A percentile compares a stretch with the other conserved stretches of the same genome.
Conservation (phyloP, 1,284 basidiomycete genomes). For the Tylopilus sp. region DNA sequence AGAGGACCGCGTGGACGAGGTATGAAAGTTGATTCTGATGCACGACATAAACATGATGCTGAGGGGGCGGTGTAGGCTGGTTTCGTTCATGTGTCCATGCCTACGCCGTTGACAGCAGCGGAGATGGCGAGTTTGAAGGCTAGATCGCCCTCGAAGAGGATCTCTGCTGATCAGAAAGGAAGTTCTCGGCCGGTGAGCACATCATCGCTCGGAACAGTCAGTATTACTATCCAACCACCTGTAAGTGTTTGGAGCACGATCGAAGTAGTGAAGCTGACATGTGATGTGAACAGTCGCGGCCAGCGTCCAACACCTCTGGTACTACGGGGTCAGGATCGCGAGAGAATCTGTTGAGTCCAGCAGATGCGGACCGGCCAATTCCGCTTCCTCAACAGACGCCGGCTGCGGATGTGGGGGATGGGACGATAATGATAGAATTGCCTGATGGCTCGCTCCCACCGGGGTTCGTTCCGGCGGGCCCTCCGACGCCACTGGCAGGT, state of each 20-base stretch:
- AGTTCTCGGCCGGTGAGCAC: slow-evolving; percentile 25
- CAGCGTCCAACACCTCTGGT: slow-evolving; percentile 29
- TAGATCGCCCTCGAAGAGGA: slow-evolving; percentile 16
- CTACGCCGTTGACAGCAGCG: slow-evolving; percentile 23
- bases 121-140: slow-evolving; percentile 25
- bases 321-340: slow-evolving; percentile 24
- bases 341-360: slow-evolving; percentile 30
- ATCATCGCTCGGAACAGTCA: slow-evolving; percentile 33
- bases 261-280: slow-evolving; percentile 1
- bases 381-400: slow-evolving; percentile 25
- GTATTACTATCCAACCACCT: slow-evolving; percentile 34
- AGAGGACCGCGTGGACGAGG: slow-evolving; percentile 34
- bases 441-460: slow-evolving; percentile 26
- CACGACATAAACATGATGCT: slow-evolving; percentile 5
- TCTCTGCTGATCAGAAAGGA: slow-evolving; percentile 24
- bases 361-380: slow-evolving; percentile 33
- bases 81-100: slow-evolving; percentile 36
- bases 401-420: not conserved
- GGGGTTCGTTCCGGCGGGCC: slow-evolving; percentile 28
- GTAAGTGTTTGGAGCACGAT: slow-evolving; percentile 16
- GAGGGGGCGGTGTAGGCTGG: slow-evolving; percentile 21
- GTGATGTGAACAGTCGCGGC: slow-evolving; percentile 25
- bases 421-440: slow-evolving; percentile 25
- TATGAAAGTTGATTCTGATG: slow-evolving; percentile 11
- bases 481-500: slow-evolving; percentile 1